Evolutionary conservation across 805 yeast genomes (phyloP), one percentile per base, ranked within the genome.

Genomic region (Suhomyces kilbournensis): DNA sequence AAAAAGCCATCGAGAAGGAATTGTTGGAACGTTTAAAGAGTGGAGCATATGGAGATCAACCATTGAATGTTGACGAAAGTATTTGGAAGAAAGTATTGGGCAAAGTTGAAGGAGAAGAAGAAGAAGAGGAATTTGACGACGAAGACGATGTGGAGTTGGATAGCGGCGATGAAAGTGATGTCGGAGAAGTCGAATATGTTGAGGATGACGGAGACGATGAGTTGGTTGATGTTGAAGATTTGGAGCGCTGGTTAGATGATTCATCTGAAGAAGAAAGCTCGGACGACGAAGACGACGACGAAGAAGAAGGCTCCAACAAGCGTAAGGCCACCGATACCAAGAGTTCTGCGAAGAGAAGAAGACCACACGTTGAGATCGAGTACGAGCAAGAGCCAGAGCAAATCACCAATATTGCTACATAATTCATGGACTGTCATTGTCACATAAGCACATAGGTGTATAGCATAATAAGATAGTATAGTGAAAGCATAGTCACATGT

Each of bases 31-130:
- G 99, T 71, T 81, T 94, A 65, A 94, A 94, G 83, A 85, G 93
- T 65, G 99, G 99, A 55, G 98, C 98, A 2, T 94, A 94, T 67
- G 99, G 99, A 59, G 98, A 94, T 66, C 90, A 93, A 70, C 99
- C 99, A 52, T 78, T 94, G 66, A 94, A 94, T 65, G 98, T 94
- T 35, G 98, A 94, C 63, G 97, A 93, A 65, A 86, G 86, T 72
- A 84, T 94, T 54, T 94, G 99, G 99, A 86, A 87, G 80, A 89
- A 85, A 75, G 96, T 94, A 22, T 81, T 94, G 75, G 91, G 92
- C 55, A 80, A 75, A 56, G 80, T 81, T 60, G 85, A 77, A 51
- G 72, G 74, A 25, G 72, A 72, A 43, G 42, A 38, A 50, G 85
- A 85, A 52, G 87, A 86, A 61, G 93, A 87, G 56, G 73, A 72